Evolutionary conservation across 2,329 filamentous ascomycete genomes (phyloP), one percentile per base, ranked within the genome.

Genomic region (Aspergillus costaricaensis): DNA sequence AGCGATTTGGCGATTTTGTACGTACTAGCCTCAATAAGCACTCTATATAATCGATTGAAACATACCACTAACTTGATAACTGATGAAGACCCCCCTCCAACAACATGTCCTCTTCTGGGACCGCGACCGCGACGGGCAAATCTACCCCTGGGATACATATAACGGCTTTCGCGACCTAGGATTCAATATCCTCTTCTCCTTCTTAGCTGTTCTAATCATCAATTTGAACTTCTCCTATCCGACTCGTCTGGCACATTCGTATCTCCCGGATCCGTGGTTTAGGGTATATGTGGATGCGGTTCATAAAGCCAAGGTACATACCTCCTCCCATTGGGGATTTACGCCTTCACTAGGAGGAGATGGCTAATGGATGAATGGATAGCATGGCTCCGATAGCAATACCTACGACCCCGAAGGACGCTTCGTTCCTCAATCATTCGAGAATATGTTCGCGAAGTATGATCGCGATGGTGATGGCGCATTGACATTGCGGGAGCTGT

Each of bases 371-470:
- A 17, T 0, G 6, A 17, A 10, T 25, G 4, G 5, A 1, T 30
- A 55, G 47, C 54, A 61, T 7, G 60, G 60, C 15, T 62, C 60
- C 5, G 78, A 80, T 55, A 76, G 69, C 19, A 73, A 74, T 36
- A 76, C 74, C 8, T 82, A 77, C 58, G 80, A 82, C 61, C 68
- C 70, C 4, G 79, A 82, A 55, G 80, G 81, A 0, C 70, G 79
- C 1, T 82, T 80, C 63, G 65, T 77, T 2, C 80, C 79, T 38
- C 77, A 81, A 67, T 70, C 74, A 14, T 81, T 82, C 57, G 80
- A 83, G 68, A 79, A 82, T 41, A 70, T 82, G 27, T 82, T 83
- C 60, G 63, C 72, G 1, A 82, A 82, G 63, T 82, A 81, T 65
- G 76, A 78, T 58, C 39, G 70, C 43, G 63, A 72, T 27, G 36